Conservation (phyloP, 2,329 filamentous ascomycete genomes). For the Nigrospora oryzae region DNA sequence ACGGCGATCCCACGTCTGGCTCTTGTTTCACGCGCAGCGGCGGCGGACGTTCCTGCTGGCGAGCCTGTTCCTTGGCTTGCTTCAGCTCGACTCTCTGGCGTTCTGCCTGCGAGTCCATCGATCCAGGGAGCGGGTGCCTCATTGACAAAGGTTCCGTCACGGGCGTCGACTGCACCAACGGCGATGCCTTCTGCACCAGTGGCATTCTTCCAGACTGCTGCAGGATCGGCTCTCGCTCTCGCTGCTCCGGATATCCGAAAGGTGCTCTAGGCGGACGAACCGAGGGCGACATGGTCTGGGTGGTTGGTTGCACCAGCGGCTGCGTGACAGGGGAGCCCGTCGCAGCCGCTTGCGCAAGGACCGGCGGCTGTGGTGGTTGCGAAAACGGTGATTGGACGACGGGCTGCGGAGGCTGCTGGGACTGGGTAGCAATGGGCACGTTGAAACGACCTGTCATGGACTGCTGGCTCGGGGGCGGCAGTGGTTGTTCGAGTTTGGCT, state of each 20-base stretch:
- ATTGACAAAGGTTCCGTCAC: conserved; percentile 14
- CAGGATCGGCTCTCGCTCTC: conserved; percentile 23
- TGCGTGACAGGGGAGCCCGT: conserved; percentile 20
- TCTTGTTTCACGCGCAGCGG: conserved; percentile 40
- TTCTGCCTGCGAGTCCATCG: conserved; percentile 19
- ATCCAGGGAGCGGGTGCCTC: conserved; percentile 20
- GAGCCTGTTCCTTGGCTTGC: conserved; percentile 19
- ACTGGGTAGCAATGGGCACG: conserved; percentile 36
- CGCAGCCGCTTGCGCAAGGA: conserved; percentile 7
- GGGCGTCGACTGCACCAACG: conserved; percentile 15
- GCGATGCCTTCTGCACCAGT: conserved; percentile 17
- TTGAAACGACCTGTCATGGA: conserved; percentile 31
- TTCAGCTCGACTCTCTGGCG: conserved; percentile 21
- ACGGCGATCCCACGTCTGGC: conserved; percentile 34
- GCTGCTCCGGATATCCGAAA: conserved; percentile 38
- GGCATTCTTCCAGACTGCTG: conserved; percentile 22
- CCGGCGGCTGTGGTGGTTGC: conserved; percentile 16
- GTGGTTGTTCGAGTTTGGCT: conserved; percentile 32
- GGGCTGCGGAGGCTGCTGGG: conserved; percentile 13
- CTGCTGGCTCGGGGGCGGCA: conserved; percentile 25
- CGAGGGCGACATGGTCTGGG: conserved; percentile 38
- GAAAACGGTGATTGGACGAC: conserved; percentile 19
- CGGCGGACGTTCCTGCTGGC: conserved; percentile 17
- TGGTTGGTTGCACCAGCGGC: conserved; percentile 24
- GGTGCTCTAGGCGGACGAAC: conserved; percentile 34